These are phyloP conservation scores for Oenanthe sinensis DNA, from an alignment of 129 eudicot species.

Conservation along the genomic window DNA sequence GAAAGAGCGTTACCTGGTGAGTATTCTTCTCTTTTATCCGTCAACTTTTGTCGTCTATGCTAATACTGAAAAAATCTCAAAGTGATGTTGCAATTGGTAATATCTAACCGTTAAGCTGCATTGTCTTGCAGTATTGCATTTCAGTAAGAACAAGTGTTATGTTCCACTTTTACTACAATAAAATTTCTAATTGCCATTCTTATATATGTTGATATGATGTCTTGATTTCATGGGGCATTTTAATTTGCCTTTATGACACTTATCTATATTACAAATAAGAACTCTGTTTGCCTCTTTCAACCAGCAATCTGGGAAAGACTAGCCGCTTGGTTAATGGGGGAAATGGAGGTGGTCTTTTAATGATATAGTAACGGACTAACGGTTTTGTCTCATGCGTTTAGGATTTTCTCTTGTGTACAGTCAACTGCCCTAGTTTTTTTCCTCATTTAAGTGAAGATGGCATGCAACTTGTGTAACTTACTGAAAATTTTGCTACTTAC, in stretches of 20 bases:
- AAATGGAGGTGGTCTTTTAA: not conserved
- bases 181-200: not conserved
- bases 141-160: not conserved
- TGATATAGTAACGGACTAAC: not conserved
- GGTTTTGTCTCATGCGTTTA: not conserved
- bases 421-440: not conserved
- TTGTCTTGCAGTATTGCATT: not conserved
- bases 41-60: not conserved
- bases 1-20: slow-evolving; percentile 55
- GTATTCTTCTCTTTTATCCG: slow-evolving; percentile 8
- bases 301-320: not conserved
- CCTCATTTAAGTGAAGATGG: not conserved
- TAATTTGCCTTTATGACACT: not conserved
- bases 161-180: not conserved
- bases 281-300: not conserved
- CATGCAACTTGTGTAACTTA: not conserved
- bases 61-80: not conserved
- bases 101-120: not conserved
- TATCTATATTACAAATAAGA: not conserved
- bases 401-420: not conserved
- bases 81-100: not conserved
- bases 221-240: not conserved
- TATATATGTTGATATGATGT: not conserved
- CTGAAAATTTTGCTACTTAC: not conserved
- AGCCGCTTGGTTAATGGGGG: not conserved